A percentile compares a stretch with the other conserved stretches of the same genome.
Conservation (phyloP, 106 monocot species). For the Vanilla planifolia region DNA sequence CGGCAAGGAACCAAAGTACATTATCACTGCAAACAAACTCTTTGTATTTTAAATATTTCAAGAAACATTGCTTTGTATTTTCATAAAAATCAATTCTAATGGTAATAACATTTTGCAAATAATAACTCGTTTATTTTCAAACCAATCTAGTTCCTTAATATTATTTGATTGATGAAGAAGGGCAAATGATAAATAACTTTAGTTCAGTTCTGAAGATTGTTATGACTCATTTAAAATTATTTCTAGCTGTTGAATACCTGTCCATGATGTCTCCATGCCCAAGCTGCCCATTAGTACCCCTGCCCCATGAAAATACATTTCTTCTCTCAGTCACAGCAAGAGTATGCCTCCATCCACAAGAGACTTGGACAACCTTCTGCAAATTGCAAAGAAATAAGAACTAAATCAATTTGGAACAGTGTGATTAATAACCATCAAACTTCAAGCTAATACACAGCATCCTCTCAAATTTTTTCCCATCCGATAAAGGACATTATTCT, state of each 20-base stretch:
- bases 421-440: neutral
- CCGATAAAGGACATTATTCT: too few relatives aligned
- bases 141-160: too few relatives aligned
- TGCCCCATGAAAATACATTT: conserved; percentile 63
- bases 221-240: neutral
- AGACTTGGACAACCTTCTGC: conserved; percentile 69
- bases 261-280: conserved; percentile 25
- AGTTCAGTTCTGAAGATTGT: neutral
- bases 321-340: conserved; percentile 75
- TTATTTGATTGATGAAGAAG: too few relatives aligned
- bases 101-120: too few relatives aligned
- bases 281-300: conserved; percentile 26
- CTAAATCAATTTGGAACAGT: neutral
- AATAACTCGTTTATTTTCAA: too few relatives aligned
- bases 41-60: too few relatives aligned
- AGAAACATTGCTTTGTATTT: too few relatives aligned
- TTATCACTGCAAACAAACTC: too few relatives aligned
- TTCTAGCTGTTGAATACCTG: conserved; percentile 13
- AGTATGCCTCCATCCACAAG: conserved; percentile 97
- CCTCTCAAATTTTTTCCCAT: too few relatives aligned
- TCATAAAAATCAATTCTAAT: too few relatives aligned
- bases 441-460: neutral
- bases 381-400: neutral
- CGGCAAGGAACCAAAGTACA: too few relatives aligned
- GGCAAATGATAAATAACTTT: neutral